A percentile compares a stretch with the other conserved stretches of the same genome.
These are phyloP conservation scores for Microbotryomycetes sp. DNA, from an alignment of 1,284 basidiomycete genomes.

Conservation along the genomic window DNA sequence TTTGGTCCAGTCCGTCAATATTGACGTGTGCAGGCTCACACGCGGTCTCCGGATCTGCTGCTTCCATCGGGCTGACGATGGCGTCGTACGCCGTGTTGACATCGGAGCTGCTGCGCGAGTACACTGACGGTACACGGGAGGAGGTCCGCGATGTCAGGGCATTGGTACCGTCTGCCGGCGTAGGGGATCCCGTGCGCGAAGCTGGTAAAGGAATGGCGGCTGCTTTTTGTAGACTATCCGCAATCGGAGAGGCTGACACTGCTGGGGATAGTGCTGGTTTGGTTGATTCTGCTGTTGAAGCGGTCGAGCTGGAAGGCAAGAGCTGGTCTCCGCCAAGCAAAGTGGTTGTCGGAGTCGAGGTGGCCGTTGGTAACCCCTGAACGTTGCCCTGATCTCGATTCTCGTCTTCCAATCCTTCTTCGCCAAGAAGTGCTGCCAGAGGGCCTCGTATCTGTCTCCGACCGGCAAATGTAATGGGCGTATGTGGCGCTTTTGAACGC, in stretches of 20 bases:
- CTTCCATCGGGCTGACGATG: constrained; percentile 27
- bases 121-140: constrained; percentile 4
- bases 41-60: constrained; percentile 1
- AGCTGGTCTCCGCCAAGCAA: not conserved
- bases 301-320: not conserved
- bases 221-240: not conserved
- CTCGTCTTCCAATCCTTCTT: constrained; percentile 10
- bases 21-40: not conserved
- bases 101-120: not conserved
- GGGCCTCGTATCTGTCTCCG: constrained; percentile 16
- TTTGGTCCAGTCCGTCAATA: constrained; percentile 3
- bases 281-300: not conserved
- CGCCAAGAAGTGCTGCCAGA: constrained; percentile 21
- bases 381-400: not conserved
- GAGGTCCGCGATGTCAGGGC: constrained; percentile 1
- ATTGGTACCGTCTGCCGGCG: not conserved
- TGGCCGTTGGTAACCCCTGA: not conserved
- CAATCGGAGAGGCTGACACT: not conserved
- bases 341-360: not conserved
- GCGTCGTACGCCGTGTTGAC: constrained; percentile 8
- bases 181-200: not conserved
- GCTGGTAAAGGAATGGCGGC: not conserved
- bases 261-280: not conserved
- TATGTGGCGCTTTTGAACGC: not conserved
- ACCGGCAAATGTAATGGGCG: constrained; percentile 17